Evolutionary conservation across 2,329 filamentous ascomycete species (phyloP).

Genomic region (Dactylellina cionopaga): DNA sequence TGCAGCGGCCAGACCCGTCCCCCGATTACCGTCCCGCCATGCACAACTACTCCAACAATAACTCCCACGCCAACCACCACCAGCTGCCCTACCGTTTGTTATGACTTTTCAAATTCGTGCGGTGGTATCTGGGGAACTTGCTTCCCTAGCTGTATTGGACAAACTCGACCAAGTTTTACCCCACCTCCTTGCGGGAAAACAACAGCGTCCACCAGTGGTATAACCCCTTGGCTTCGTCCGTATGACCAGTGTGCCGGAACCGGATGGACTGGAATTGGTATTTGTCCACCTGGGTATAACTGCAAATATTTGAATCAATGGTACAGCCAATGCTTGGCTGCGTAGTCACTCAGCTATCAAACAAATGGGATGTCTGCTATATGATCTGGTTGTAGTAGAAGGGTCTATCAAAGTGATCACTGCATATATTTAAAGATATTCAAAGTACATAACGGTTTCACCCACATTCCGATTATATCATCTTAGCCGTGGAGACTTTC

Average conservation of each 20-base stretch:
- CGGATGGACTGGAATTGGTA: slow-evolving; percentile 2
- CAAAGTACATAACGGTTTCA: no score
- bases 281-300: not conserved
- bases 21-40: not conserved
- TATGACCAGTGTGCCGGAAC: slow-evolving; percentile 20
- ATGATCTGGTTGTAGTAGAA: no score
- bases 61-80: not conserved
- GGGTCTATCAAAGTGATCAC: no score
- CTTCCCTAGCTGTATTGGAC: not conserved
- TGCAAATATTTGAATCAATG: slow-evolving; percentile 6
- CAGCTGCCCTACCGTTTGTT: not conserved
- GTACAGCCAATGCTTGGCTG: slow-evolving; percentile 21
- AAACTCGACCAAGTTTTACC: not conserved
- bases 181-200: not conserved
- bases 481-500: no score
- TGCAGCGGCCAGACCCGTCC: not conserved
- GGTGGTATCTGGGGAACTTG: not conserved
- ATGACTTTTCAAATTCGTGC: not conserved
- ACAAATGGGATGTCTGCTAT: no score
- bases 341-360: no score
- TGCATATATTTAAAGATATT: no score
- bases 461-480: no score
- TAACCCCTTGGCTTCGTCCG: not conserved
- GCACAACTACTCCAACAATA: slow-evolving; percentile 1
- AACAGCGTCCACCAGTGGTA: not conserved